A percentile compares a stretch with the other conserved stretches of the same genome.
These are phyloP conservation scores for Cetradonia linearis DNA, from an alignment of 495 filamentous ascomycete species.

Conservation along the genomic window DNA sequence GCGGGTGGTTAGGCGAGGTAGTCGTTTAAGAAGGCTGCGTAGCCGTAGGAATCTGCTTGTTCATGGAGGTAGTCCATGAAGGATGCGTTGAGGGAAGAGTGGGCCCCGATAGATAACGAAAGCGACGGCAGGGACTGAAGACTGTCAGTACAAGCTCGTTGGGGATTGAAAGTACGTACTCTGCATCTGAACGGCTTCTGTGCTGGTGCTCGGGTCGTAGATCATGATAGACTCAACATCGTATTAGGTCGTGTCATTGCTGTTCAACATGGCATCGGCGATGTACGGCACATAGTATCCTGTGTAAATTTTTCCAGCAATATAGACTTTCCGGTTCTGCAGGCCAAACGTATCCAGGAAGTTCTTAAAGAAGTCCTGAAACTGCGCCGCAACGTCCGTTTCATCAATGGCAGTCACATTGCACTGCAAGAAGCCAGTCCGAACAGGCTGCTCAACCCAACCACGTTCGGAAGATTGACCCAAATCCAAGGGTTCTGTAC, in stretches of 20 bases:
- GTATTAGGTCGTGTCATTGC: constrained; percentile 55
- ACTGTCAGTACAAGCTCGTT: neutral
- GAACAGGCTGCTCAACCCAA: constrained; percentile 62
- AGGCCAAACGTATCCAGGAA: constrained; percentile 59
- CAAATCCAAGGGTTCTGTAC: constrained; percentile 57
- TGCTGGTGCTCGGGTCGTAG: constrained; percentile 56
- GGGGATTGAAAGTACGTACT: constrained; percentile 22
- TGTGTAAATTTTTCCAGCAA: constrained; percentile 63
- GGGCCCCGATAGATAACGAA: constrained; percentile 52
- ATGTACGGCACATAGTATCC: constrained; percentile 76
- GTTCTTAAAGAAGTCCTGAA: constrained; percentile 59
- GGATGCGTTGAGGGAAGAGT: constrained; percentile 57
- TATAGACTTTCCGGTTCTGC: constrained; percentile 53
- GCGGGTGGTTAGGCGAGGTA: constrained; percentile 61
- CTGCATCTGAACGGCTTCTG: constrained; percentile 38
- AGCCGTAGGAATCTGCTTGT: constrained; percentile 52
- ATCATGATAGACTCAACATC: constrained; percentile 58
- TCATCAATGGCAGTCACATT: constrained; percentile 51
- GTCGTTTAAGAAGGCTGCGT: constrained; percentile 47
- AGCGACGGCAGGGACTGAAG: constrained; percentile 45
- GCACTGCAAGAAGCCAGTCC: constrained; percentile 62
- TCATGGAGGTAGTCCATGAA: constrained; percentile 50
- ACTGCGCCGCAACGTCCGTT: constrained; percentile 54
- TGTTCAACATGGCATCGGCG: constrained; percentile 60
- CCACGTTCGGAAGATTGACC: constrained; percentile 65